Conservation (phyloP, 1,284 basidiomycete genomes). For the Retiboletus flavoniger region DNA sequence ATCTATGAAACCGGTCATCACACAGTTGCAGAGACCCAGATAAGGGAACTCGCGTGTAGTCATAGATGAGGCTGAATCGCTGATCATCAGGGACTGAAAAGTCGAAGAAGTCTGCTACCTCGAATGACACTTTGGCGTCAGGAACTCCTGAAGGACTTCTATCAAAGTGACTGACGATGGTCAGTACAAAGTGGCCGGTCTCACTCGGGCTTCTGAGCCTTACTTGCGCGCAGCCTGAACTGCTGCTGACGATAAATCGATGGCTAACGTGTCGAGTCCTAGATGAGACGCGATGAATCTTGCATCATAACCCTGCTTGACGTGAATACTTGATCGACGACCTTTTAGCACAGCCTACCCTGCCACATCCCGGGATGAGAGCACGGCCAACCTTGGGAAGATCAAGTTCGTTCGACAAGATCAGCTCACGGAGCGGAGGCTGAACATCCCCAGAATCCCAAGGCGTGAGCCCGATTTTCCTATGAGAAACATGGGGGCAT, state of each 20-base stretch:
- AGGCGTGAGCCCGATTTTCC: slow-evolving; percentile 58
- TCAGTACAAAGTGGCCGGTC: slow-evolving; percentile 3
- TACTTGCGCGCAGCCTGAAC: slow-evolving; percentile 20
- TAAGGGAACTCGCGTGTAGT: slow-evolving; percentile 12
- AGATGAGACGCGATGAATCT: slow-evolving; percentile 61
- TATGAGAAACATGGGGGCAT: slow-evolving; percentile 23
- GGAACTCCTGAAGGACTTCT: neutral
- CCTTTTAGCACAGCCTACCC: slow-evolving; percentile 41
- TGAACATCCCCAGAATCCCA: slow-evolving; percentile 64
- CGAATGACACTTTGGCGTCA: slow-evolving; percentile 15
- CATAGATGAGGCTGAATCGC: slow-evolving; percentile 20
- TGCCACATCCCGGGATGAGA: slow-evolving; percentile 72
- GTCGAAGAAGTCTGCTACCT: slow-evolving; percentile 21
- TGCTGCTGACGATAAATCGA: slow-evolving; percentile 21
- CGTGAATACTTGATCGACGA: neutral
- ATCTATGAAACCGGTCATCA: slow-evolving; percentile 7
- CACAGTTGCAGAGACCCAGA: neutral
- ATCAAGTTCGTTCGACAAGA: slow-evolving; percentile 48
- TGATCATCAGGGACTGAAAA: slow-evolving; percentile 16
- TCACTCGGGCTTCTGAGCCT: slow-evolving; percentile 1
- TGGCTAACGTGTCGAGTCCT: slow-evolving; percentile 19
- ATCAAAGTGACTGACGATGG: neutral
- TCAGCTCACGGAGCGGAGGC: slow-evolving; percentile 52
- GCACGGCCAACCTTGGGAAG: slow-evolving; percentile 56
- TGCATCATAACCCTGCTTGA: slow-evolving; percentile 64